These are phyloP conservation scores for Syzygium grande DNA, from an alignment of 345 rosid genomes.

Conservation along the genomic window DNA sequence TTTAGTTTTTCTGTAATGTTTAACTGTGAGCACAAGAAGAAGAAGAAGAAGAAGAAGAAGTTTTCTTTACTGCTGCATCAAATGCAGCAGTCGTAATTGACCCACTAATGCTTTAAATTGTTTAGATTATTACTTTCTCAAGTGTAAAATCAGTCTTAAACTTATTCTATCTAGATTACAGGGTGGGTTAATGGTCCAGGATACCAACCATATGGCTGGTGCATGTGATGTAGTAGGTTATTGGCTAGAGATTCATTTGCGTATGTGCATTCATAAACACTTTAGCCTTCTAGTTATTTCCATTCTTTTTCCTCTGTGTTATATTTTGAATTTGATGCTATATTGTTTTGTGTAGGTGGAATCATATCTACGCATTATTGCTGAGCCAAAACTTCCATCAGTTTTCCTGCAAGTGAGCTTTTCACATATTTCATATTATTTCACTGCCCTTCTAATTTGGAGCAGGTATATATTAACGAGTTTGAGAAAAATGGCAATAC, in stretches of 20 bases:
- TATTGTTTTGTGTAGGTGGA: slow-evolving; percentile 55
- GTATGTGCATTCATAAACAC: not conserved
- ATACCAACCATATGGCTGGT: not conserved
- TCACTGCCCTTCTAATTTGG: not conserved
- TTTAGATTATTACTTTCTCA: too few relatives aligned
- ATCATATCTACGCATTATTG: slow-evolving; percentile 77
- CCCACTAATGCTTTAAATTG: too few relatives aligned
- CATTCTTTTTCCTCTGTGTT: not conserved
- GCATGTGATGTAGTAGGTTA: not conserved
- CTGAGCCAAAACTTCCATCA: slow-evolving; percentile 97
- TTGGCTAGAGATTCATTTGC: not conserved
- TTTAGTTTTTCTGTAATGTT: not conserved
- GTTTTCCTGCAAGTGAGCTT: slow-evolving; percentile 73
- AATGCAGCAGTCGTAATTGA: not conserved
- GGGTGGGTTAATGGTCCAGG: too few relatives aligned
- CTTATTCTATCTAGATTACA: too few relatives aligned
- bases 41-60: not conserved
- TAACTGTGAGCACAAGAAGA: not conserved
- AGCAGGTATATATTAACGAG: not conserved
- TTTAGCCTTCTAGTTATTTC: not conserved
- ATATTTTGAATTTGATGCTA: slow-evolving; percentile 6
- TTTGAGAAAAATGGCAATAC: not conserved
- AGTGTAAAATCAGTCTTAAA: too few relatives aligned
- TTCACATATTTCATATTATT: not conserved
- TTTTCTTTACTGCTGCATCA: not conserved